Evolutionary conservation across 2,329 filamentous ascomycete species (phyloP).

Genomic region (Talaromyces sp.): DNA sequence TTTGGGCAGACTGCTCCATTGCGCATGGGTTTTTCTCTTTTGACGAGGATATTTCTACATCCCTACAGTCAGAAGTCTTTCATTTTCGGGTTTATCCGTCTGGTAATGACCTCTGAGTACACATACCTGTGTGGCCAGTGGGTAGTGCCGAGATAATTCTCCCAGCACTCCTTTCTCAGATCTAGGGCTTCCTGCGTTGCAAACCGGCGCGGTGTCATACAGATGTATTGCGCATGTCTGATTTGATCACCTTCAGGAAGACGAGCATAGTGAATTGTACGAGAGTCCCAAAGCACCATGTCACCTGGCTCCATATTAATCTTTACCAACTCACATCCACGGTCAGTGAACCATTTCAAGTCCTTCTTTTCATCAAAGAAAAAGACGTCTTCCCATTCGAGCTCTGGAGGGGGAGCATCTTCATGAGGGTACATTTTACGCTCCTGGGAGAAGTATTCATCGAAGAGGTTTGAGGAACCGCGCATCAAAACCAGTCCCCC

Average conservation of each 20-base stretch:
- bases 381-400: constrained; percentile 41
- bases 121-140: constrained; percentile 33
- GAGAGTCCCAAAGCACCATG: constrained; percentile 47
- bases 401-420: constrained; percentile 19
- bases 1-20: too few relatives aligned
- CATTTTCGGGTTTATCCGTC: too few relatives aligned
- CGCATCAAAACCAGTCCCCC: constrained; percentile 46
- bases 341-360: constrained; percentile 42
- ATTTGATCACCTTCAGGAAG: constrained; percentile 36
- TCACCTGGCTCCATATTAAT: constrained; percentile 43
- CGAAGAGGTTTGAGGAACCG: constrained; percentile 38
- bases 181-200: constrained; percentile 33
- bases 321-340: constrained; percentile 41
- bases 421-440: constrained; percentile 20
- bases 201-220: constrained; percentile 36
- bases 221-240: constrained; percentile 36
- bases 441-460: constrained; percentile 43
- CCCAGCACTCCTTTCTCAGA: constrained; percentile 34
- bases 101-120: too few relatives aligned
- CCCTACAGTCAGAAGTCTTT: too few relatives aligned
- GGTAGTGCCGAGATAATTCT: constrained; percentile 35
- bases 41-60: too few relatives aligned
- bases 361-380: constrained; percentile 41
- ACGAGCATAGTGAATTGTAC: constrained; percentile 47
- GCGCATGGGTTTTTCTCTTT: too few relatives aligned